phyloP scores from a whole-genome alignment of 805 yeast genomes.

The Nakazawaea laoshanensis region DNA sequence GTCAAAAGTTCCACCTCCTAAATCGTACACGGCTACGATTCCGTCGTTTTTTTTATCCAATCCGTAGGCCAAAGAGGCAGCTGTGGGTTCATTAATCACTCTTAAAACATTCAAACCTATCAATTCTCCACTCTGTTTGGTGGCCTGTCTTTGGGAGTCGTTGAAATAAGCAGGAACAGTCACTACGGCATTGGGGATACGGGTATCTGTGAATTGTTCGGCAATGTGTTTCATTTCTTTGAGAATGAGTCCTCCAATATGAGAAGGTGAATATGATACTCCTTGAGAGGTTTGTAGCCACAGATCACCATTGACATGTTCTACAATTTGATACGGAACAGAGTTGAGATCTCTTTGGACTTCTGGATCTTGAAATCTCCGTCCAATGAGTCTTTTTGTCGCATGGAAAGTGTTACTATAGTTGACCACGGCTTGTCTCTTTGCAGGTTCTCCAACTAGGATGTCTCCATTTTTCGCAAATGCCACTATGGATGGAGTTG shows the following conservation, averaged over 20 bases:
- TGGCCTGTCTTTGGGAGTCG: conserved; percentile 86
- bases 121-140: conserved; percentile 92
- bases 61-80: conserved; percentile 91
- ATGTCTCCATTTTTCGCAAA: conserved; percentile 81
- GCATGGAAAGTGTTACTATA: conserved; percentile 92
- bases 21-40: conserved; percentile 85
- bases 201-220: conserved; percentile 63
- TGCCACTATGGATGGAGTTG: conserved; percentile 93
- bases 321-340: conserved; percentile 86
- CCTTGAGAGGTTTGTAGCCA: conserved; percentile 86
- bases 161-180: conserved; percentile 87
- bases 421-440: conserved; percentile 92
- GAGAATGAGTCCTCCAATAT: conserved; percentile 86
- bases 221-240: conserved; percentile 96
- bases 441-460: conserved; percentile 90
- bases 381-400: conserved; percentile 90
- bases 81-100: conserved; percentile 84
- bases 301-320: conserved; percentile 91
- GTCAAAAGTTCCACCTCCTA: conserved; percentile 98
- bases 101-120: conserved; percentile 84
- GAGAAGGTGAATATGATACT: conserved; percentile 86
- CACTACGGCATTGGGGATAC: conserved; percentile 81
- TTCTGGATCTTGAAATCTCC: conserved; percentile 83
- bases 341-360: conserved; percentile 83
- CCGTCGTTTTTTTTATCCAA: conserved; percentile 60